phyloP scores from a whole-genome alignment of 1,284 basidiomycete genomes.

The Heterobasidion irregulare region DNA sequence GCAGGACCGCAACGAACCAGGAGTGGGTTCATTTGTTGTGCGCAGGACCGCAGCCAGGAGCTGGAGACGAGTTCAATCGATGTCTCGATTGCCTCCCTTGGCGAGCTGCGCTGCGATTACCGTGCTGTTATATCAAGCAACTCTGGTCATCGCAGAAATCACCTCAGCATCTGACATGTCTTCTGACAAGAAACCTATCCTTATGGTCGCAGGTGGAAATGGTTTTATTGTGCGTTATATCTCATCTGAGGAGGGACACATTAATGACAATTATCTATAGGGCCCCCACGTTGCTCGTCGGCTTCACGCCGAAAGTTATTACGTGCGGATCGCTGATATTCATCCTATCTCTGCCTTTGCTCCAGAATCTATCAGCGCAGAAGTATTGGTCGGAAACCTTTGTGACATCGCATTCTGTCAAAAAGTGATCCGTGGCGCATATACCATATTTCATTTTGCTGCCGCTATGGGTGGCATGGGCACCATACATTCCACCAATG shows the following conservation, averaged over 20 bases:
- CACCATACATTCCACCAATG: slow-evolving; percentile 43
- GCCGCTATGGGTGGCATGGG: slow-evolving; percentile 60
- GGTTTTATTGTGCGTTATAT: slow-evolving; percentile 44
- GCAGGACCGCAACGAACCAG: too few species aligned
- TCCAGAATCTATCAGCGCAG: slow-evolving; percentile 20
- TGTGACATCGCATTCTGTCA: slow-evolving; percentile 33
- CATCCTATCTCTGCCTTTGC: slow-evolving; percentile 18
- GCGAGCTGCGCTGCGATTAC: too few species aligned
- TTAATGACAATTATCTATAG: slow-evolving; percentile 19
- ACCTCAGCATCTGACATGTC: neutral
- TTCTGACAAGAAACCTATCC: neutral
- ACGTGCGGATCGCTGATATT: slow-evolving; percentile 38
- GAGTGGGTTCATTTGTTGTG: too few species aligned
- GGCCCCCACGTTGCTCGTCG: slow-evolving; percentile 41
- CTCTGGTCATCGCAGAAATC: neutral
- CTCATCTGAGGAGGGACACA: neutral
- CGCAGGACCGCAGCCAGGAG: too few species aligned
- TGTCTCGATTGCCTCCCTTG: too few species aligned
- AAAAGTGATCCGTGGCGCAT: slow-evolving; percentile 27
- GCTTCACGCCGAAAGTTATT: slow-evolving; percentile 23
- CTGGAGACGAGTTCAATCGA: too few species aligned
- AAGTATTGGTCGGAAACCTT: slow-evolving; percentile 36
- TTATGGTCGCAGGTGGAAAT: slow-evolving; percentile 30
- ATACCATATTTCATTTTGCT: slow-evolving; percentile 45
- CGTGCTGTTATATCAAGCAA: neutral